Evolutionary conservation across 1,284 basidiomycete species (phyloP), one percentile per base, ranked within the genome.

Genomic region (Porodaedalea pini): DNA sequence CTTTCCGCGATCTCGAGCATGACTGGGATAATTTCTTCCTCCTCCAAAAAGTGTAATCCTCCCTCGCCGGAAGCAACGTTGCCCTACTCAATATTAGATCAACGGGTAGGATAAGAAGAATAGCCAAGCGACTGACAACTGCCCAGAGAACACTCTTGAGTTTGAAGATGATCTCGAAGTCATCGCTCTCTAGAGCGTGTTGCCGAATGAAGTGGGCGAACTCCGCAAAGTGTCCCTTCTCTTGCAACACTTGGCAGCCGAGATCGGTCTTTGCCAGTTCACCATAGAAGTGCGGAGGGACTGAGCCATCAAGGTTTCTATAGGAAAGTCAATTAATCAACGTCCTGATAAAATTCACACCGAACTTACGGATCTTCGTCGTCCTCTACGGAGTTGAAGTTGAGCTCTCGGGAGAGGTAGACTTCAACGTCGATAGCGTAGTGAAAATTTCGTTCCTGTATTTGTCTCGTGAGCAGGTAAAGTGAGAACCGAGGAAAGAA

Each of bases 61-160:
- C 91, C 86, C 63, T 88, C 84, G 0, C 91, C 91, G 0, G 96
- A 85, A 1, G 94, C 97, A 52, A 99, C 88, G 68, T 96, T 96
- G 1, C 96, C 97, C 93, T 97, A 64, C 50, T 21, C 27, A 47
- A 54, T 34, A 39, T 57, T 27, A 56, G n/a, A 58, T 10, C 41
- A 43, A 55, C 32, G 17, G 10, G 32, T 56, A 39, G 51, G 52
- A 31, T 19, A 11, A 23, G 44, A 2, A 47, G 25, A 32, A 13
- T 40, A 3, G n/a, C n/a, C n/a, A 19, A 15, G 57, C 13, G 1
- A 79, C 91, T 66, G 69, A 96, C 94, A 58, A 99, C 88, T 1
- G 94, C 92, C 97, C 97, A 99, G 0, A 99, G 76, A 8, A 94
- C 90, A 67, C 94, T 97, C 73, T 99, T 99, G 56, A 99, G 73